Conservation (phyloP, 805 yeast species). For the Clavispora fructus region DNA sequence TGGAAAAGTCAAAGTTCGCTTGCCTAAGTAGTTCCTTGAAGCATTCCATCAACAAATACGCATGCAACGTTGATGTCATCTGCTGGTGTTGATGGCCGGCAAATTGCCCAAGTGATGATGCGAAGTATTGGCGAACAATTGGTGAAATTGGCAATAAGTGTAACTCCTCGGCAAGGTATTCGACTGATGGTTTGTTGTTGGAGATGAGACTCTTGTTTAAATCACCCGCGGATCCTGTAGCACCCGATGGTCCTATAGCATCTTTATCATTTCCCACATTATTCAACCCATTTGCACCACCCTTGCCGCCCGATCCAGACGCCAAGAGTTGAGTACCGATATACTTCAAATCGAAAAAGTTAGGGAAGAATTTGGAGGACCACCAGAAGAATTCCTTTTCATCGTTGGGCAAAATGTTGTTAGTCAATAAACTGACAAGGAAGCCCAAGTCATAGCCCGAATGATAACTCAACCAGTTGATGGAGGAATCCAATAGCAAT, state of each 20-base stretch:
- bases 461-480: constrained; percentile 90
- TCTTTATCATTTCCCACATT: constrained; percentile 17
- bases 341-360: constrained; percentile 73
- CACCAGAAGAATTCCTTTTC: constrained; percentile 74
- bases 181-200: constrained; percentile 44
- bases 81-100: constrained; percentile 24
- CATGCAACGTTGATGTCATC: constrained; percentile 51
- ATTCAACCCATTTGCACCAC: constrained; percentile 9
- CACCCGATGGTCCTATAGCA: constrained; percentile 2
- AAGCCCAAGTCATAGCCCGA: constrained; percentile 94
- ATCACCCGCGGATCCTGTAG: constrained; percentile 1
- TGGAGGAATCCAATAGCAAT: constrained; percentile 59
- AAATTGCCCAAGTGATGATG: constrained; percentile 13
- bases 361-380: constrained; percentile 71
- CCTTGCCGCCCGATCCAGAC: constrained; percentile 11
- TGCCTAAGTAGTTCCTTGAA: constrained; percentile 50
- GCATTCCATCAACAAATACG: constrained; percentile 60
- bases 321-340: constrained; percentile 35
- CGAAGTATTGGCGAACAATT: constrained; percentile 36
- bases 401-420: constrained; percentile 71
- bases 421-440: constrained; percentile 68
- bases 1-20: constrained; percentile 16
- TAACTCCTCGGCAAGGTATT: constrained; percentile 64
- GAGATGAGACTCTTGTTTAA: constrained; percentile 6
- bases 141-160: constrained; percentile 57